A percentile compares a stretch with the other conserved stretches of the same genome.
Conservation (phyloP, 2,329 filamentous ascomycete genomes). For the Ophiostoma perfectum region DNA sequence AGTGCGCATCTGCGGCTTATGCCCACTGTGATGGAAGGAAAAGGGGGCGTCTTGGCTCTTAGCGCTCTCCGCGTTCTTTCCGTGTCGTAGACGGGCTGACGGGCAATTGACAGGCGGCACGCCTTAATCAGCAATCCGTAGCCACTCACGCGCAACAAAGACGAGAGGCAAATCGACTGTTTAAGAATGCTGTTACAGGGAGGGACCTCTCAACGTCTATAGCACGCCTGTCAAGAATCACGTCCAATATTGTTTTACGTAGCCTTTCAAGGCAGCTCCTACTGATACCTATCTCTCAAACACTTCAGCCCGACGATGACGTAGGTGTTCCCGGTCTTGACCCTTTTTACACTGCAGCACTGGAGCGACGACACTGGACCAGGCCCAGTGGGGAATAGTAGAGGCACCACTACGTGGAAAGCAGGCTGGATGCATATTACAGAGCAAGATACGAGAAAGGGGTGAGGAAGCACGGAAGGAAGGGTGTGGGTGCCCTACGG, state of each 20-base stretch:
- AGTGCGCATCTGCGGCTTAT: neutral
- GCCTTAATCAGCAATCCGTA: neutral
- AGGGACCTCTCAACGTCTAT: too few species aligned
- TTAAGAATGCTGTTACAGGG: too few species aligned
- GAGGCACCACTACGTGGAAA: slow-evolving; percentile 1
- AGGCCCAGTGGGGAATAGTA: slow-evolving; percentile 3
- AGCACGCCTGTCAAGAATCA: too few species aligned
- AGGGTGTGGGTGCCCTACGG: neutral
- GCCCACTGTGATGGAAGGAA: slow-evolving; percentile 13
- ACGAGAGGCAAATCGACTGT: too few species aligned
- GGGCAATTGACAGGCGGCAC: neutral
- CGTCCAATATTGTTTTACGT: too few species aligned
- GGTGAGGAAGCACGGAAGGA: neutral
- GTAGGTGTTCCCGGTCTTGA: neutral
- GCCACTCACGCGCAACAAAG: too few species aligned
- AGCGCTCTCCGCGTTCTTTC: slow-evolving; percentile 20
- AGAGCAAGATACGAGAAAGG: neutral
- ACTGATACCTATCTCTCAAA: neutral
- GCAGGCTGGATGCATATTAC: slow-evolving; percentile 1
- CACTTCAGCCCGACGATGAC: neutral
- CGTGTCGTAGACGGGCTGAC: neutral
- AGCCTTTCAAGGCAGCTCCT: neutral
- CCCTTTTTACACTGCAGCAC: slow-evolving; percentile 12
- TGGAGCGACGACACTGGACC: slow-evolving; percentile 7
- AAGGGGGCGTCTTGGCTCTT: slow-evolving; percentile 18